Evolutionary conservation across 1,284 basidiomycete genomes (phyloP), one percentile per base, ranked within the genome.

Genomic region (Sporisorium exsertum): DNA sequence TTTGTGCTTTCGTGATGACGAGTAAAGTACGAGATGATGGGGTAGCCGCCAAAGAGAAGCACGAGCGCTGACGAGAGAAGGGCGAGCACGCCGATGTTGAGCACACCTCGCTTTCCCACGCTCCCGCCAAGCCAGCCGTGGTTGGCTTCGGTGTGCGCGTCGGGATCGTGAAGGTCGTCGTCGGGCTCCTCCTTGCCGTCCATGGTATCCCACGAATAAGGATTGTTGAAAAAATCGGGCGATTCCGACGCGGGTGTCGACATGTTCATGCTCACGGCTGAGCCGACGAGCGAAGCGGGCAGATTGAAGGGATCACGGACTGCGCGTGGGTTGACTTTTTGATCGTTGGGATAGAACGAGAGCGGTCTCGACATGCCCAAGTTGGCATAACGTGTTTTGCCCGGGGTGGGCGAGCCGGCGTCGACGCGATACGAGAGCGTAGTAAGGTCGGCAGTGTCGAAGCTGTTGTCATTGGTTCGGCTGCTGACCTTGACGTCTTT

Each of bases 1-100:
- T 76, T 80, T 16, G 61, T 76, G 51, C 50, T 57, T 15, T 67
- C 65, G 20, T 56, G 51, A 18, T 29, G 52, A n/a, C 65, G 55
- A 2, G 63, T 37, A 46, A 60, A 63, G 68, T 80, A 75, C 0
- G 72, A 54, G 77, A 93, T 82, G 79, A 95, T 90, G 2, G 94
- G 94, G 80, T 93, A 94, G 47, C 90, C 90, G 26, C 91, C 89
- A 84, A 95, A 95, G 8, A 95, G 89, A 57, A 85, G 86, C 10
- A 91, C 83, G 57, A 91, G 85, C 0, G 84, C 86, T 6, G 57
- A 61, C 20, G 84, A 80, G 27, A 89, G 83, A 35, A 87, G 61
- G 46, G 87, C 83, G 16, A 89, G 83, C 12, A 87, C 86, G 0
- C 90, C 87, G 54, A 91, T 89, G 79, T 93, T 89, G 64, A 84